phyloP scores from a whole-genome alignment of 345 rosid species.

The Corchorus olitorius region DNA sequence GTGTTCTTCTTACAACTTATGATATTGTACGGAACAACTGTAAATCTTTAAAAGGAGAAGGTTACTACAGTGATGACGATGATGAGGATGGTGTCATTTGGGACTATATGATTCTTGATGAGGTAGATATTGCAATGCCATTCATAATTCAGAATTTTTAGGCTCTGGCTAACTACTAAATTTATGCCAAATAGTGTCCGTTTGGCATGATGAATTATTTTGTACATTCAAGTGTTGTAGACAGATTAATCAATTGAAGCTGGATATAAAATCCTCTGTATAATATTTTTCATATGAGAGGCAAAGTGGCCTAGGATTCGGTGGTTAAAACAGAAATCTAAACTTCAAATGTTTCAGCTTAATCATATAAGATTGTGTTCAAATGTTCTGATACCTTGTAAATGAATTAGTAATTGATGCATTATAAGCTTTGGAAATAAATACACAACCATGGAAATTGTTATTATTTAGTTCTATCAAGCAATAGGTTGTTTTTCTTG shows the following conservation, averaged over 20 bases:
- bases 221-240: background rate
- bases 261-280: background rate
- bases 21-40: conserved; percentile 90
- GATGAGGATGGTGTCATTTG: conserved; percentile 61
- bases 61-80: conserved; percentile 48
- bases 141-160: background rate
- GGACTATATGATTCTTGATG: conserved; percentile 99
- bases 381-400: too few relatives aligned
- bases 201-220: background rate
- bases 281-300: background rate
- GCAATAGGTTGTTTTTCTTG: too few relatives aligned
- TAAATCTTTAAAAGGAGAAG: conserved; percentile 63
- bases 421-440: too few relatives aligned
- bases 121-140: conserved; percentile 47
- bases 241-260: background rate
- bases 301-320: background rate
- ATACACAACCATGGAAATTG: too few relatives aligned
- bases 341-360: background rate
- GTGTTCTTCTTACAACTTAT: conserved; percentile 89
- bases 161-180: conserved; percentile 1
- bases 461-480: too few relatives aligned
- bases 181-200: background rate
- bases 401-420: too few relatives aligned
- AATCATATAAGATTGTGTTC: too few relatives aligned
- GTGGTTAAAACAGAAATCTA: background rate